phyloP scores from a whole-genome alignment of 2,329 filamentous ascomycete genomes.

The Fonsecaea pedrosoi region DNA sequence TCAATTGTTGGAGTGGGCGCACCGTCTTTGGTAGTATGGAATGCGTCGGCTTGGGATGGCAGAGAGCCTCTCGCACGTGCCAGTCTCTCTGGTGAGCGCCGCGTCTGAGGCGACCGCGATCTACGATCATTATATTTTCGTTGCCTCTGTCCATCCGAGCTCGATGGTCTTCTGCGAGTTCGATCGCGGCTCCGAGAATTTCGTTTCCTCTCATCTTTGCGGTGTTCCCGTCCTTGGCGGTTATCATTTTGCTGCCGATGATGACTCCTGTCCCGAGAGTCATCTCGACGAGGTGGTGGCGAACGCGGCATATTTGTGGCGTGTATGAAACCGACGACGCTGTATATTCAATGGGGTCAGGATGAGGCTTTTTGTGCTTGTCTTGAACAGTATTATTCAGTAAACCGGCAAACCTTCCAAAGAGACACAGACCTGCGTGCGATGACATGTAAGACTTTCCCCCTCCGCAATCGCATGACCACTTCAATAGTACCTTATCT shows the following conservation, averaged over 20 bases:
- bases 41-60: constrained; percentile 56
- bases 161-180: constrained; percentile 18
- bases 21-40: constrained; percentile 44
- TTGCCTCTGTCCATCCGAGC: constrained; percentile 6
- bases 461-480: constrained; percentile 22
- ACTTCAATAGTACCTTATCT: constrained; percentile 3
- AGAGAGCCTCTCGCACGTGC: constrained; percentile 45
- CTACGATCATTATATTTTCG: constrained; percentile 17
- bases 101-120: constrained; percentile 32
- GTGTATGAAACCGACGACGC: no score
- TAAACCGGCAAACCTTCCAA: constrained; percentile 23
- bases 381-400: neutral
- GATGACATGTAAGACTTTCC: constrained; percentile 25
- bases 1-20: constrained; percentile 52
- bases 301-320: constrained; percentile 26
- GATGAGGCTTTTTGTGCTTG: no score
- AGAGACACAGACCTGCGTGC: neutral
- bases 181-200: constrained; percentile 27
- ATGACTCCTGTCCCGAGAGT: constrained; percentile 1
- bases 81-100: constrained; percentile 23
- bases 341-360: neutral
- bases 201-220: neutral
- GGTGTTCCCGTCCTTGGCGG: neutral
- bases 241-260: neutral
- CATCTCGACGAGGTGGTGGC: constrained; percentile 22